Percentiles rank a stretch among this genome's conserved stretches.
phyloP scores from a whole-genome alignment of 2,329 filamentous ascomycete genomes.

The Pyrenophora teres region DNA sequence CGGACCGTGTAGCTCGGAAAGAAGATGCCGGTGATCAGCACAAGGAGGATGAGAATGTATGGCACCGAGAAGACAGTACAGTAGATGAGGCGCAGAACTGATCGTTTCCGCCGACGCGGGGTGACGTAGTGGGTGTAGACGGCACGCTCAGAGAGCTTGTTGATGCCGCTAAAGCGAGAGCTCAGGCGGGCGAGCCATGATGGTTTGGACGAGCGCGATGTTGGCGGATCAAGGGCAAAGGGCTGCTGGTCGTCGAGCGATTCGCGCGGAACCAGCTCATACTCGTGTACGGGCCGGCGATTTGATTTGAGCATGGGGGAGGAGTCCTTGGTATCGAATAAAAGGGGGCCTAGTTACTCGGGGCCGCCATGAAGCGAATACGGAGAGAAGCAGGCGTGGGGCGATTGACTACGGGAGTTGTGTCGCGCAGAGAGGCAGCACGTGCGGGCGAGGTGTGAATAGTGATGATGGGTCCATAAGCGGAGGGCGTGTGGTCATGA shows the following conservation, averaged over 20 bases:
- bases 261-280: constrained; percentile 41
- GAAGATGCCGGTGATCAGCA: constrained; percentile 54
- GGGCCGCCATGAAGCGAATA: constrained; percentile 13
- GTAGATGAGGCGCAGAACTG: constrained; percentile 37
- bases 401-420: neutral
- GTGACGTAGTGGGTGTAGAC: constrained; percentile 41
- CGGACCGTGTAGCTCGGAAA: constrained; percentile 62
- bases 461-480: neutral
- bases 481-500: neutral
- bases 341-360: constrained; percentile 12
- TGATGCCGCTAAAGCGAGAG: constrained; percentile 26
- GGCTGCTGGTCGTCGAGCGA: constrained; percentile 33
- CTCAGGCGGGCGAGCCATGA: constrained; percentile 35
- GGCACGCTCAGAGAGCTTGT: constrained; percentile 36
- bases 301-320: constrained; percentile 23
- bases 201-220: constrained; percentile 16
- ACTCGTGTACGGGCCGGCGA: constrained; percentile 32
- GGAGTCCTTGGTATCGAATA: constrained; percentile 1
- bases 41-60: constrained; percentile 41
- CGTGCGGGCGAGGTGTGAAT: neutral
- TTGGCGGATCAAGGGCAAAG: constrained; percentile 15
- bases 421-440: neutral
- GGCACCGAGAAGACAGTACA: constrained; percentile 41
- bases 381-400: neutral
- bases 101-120: constrained; percentile 40